Conservation (phyloP, 2,329 filamentous ascomycete genomes). For the Aspergillus sp. region DNA sequence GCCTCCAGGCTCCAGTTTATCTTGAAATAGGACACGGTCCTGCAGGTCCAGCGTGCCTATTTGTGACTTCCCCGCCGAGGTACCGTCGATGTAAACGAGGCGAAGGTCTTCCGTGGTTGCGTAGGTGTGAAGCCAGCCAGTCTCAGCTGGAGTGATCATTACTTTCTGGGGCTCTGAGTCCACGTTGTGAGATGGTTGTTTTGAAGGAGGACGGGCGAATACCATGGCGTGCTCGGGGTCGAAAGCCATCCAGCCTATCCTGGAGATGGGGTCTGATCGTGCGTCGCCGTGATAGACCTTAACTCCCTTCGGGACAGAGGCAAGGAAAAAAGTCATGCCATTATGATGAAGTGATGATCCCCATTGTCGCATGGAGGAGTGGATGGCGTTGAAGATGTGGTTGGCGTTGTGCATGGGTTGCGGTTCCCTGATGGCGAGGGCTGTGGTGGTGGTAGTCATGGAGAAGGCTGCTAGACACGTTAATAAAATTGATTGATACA, state of each 20-base stretch:
- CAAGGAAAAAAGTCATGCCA: not conserved
- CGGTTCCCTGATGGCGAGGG: not conserved
- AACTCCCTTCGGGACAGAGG: not conserved
- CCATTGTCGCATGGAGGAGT: slow-evolving; percentile 4
- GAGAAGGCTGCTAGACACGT: not conserved
- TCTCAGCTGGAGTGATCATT: not conserved
- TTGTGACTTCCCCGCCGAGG: not conserved
- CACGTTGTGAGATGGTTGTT: too few relatives aligned
- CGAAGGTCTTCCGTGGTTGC: not conserved
- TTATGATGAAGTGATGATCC: not conserved
- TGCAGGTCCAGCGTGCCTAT: slow-evolving; percentile 1
- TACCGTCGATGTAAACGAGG: not conserved
- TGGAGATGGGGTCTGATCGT: not conserved
- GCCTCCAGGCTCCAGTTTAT: not conserved
- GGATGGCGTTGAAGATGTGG: slow-evolving; percentile 4
- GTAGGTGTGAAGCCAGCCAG: not conserved
- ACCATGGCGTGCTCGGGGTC: not conserved
- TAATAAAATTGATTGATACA: not conserved
- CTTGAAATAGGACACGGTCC: not conserved
- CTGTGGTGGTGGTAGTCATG: not conserved
- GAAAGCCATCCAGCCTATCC: not conserved
- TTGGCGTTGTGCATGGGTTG: not conserved
- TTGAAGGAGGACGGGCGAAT: not conserved
- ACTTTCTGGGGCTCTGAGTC: not conserved
- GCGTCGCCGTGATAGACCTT: not conserved